Evolutionary conservation across 225 moss, liverwort and hornwort species (phyloP), one percentile per base, ranked within the genome.

Genomic region (Bryum argenteum): DNA sequence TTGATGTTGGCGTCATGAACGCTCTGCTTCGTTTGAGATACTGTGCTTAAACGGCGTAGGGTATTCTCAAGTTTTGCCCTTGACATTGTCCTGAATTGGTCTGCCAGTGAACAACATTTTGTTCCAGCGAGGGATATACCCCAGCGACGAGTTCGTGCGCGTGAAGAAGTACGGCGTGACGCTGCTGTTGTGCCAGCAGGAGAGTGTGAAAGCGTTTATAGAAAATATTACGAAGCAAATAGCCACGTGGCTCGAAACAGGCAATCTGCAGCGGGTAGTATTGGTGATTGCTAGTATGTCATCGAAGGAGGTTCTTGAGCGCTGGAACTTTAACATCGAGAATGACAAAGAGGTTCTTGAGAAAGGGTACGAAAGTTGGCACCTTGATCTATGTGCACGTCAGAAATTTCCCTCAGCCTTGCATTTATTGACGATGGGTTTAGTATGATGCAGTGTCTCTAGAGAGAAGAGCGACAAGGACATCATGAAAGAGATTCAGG

Each of bases 121-220:
- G 56, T 98, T 78, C 61, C 94, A 94, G 78, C 88, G 98, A 54
- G 98, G 98, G 2, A 81, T 98, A 41, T 98, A 98, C 75, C 92
- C 94, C 19, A 73, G 91, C 17, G 98, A 94, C 51, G 94, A 90
- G 23, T 98, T 98, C 48, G 83, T 82, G 6, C 84, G 81, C 23
- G 92, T 94, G 75, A 98, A 98, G 79, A 98, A 98, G 76, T 98
- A 98, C 62, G 98, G 94, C 21, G 78, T 94, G 74, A 92, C 94
- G 3, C 58, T 98, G 76, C 87, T 98, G 39, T 75, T 92, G 69
- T 92, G 92, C 71, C 90, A 98, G 73, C 88, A 92, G 54, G 92
- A 98, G 54, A 92, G 80, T 26, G 91, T 98, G 24, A 91, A 94
- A 75, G 78, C 78, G 5, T 98, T 89, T 63, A 93, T 98, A 16